Percentiles rank a stretch among this genome's conserved stretches.
phyloP scores from a whole-genome alignment of 1,139 yeast species.

The Diutina scorzettiae region DNA sequence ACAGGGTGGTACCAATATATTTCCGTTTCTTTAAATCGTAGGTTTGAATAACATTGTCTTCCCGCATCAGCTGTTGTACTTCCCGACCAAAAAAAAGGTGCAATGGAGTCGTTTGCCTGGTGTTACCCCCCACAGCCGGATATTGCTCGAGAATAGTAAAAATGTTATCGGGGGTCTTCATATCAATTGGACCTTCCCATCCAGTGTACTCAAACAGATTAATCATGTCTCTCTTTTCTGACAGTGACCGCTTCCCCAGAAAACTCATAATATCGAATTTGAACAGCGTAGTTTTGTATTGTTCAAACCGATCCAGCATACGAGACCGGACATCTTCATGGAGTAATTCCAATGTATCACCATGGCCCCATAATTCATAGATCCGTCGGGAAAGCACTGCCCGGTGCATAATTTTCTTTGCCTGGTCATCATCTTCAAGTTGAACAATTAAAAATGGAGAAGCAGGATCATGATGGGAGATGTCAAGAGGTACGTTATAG shows the following conservation, averaged over 20 bases:
- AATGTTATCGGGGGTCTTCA: constrained; percentile 67
- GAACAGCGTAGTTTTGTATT: constrained; percentile 40
- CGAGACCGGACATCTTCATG: constrained; percentile 39
- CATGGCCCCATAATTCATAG: constrained; percentile 80
- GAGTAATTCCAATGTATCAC: constrained; percentile 39
- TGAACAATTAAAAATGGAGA: constrained; percentile 65
- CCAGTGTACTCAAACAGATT: constrained; percentile 62
- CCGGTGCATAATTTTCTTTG: constrained; percentile 48
- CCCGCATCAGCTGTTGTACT: constrained; percentile 53
- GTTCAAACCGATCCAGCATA: constrained; percentile 17
- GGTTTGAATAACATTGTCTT: constrained; percentile 49
- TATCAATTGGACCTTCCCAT: constrained; percentile 63
- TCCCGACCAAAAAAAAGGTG: constrained; percentile 67
- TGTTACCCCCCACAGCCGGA: constrained; percentile 30
- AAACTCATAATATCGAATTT: constrained; percentile 74
- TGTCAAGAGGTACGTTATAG: constrained; percentile 43
- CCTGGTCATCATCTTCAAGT: constrained; percentile 54
- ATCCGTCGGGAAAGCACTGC: constrained; percentile 65
- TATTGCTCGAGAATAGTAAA: constrained; percentile 74
- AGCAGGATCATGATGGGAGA: constrained; percentile 43
- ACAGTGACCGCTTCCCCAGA: constrained; percentile 41
- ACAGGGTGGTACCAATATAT: constrained; percentile 92
- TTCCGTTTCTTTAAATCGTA: constrained; percentile 76
- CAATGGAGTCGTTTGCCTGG: constrained; percentile 41
- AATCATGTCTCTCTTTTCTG: constrained; percentile 48